Base-by-base conservation (phyloP, 345 rosid species). In the Hibiscus tridactylites region DNA sequence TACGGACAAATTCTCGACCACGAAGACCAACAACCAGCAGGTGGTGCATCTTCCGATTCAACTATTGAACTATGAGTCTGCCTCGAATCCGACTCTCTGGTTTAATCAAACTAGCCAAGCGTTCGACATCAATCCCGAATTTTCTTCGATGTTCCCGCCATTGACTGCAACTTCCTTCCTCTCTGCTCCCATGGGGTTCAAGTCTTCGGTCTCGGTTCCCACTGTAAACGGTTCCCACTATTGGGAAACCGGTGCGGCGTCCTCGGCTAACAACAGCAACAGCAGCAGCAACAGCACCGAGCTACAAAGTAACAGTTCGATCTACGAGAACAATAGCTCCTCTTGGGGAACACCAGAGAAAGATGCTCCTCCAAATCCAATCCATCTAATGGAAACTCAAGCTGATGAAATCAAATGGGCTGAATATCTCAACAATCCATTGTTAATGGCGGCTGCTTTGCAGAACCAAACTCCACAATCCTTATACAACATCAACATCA, bases 341-440 rank as follows among this genome's bases (percentile, higher is more conserved):
- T 79, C 85, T 6, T 91, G 93, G 97, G 91, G 90, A 66, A 60
- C 88, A 28, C 10, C 82, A 35, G 87, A 79, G 58, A 88, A 80
- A 42, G 85, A 80, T 8, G 76, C 74, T 9, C 85, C 81, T 75
- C 73, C 56, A n/a, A 6, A 15, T n/a, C 56, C 47, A 44, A 9
- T 78, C 47, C 84, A 66, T 13, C 70, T 77, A n/a, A 66, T 80
- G 68, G 79, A 70, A 70, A 75, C 16, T 59, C 85, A 76, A 72
- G 75, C 74, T 10, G 82, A 77, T 58, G 87, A 82, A 61, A 77
- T 74, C 10, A 86, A 73, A 68, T 82, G 82, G 89, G 70, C 82
- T 3, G 91, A 88, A 17, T 82, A 74, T 68, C 77, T 86, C 46
- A 85, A 82, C 1, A 86, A 74, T 74, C 83, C 88, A 4, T 73